Base-by-base conservation (phyloP, 306 rosid species). In the Hippophae rhamnoides region DNA sequence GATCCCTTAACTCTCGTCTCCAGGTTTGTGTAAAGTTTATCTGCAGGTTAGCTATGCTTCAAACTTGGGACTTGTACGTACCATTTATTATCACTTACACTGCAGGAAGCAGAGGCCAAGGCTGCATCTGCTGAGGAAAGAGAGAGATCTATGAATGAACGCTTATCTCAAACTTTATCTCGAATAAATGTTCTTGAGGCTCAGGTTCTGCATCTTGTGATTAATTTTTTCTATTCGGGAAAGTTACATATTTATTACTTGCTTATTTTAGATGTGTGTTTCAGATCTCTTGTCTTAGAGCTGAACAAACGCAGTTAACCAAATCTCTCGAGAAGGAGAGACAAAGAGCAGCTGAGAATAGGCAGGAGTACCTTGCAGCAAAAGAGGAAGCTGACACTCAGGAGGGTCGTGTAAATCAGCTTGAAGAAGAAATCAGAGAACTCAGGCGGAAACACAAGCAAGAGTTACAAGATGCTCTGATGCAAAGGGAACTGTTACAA, bases 301-400 rank as follows among this genome's bases (percentile, higher is more conserved):
- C 97, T 13, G 99, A 93, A 72, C 97, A 93, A 66, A 80, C 86
- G 38, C 99, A 93, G 60, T 67, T 93, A 79, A 93, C 90, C 53
- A 88, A 78, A 81, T 82, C 99, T 61, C 90, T 89, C 56, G 99
- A 93, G 69, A 93, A 93, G 85, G 99, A 93, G 80, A 80, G 99
- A 72, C 95, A 93, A 60, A 80, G 97, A 73, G 99, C 99, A 43
- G 90, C 99, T 80, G 99, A 93, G 79, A 93, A 84, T 78, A 82
- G 99, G 76, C 97, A 88, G 79, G 99, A 93, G 63, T 88, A 82
- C 81, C 97, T 86, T 72, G 94, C 87, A 40, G 86, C 84, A 62
- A 93, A 93, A 79, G 99, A 93, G 86, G 99, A 89, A 74, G 97
- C 99, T 66, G 94, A 93, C 72, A 88, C 99, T 43, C 94, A 75